Conservation (phyloP, 2,329 filamentous ascomycete genomes). For the Alternaria burnsii region DNA sequence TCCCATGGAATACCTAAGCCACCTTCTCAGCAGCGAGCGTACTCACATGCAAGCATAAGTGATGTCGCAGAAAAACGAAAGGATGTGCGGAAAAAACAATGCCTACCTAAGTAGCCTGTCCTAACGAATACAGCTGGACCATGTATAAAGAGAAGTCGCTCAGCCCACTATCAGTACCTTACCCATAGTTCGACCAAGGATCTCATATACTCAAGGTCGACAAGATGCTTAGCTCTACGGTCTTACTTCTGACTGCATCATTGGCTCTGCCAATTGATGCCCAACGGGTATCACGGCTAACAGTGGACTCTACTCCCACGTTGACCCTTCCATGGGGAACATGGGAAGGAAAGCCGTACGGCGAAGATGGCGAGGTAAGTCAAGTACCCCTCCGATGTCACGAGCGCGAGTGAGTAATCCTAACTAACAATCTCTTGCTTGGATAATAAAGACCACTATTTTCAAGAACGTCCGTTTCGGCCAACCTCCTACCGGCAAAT, state of each 20-base stretch:
- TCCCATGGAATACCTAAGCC: background rate
- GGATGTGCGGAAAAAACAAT: background rate
- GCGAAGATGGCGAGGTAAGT: background rate
- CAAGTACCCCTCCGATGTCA: background rate
- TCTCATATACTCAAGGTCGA: background rate
- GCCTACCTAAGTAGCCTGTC: background rate
- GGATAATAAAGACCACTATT: background rate
- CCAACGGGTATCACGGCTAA: background rate
- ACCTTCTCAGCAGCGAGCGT: accelerated
- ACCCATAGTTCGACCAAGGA: background rate
- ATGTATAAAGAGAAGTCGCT: background rate
- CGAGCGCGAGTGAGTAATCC: background rate
- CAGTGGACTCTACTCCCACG: background rate
- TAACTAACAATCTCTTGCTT: background rate
- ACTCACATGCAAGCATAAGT: background rate
- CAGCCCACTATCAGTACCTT: accelerated
- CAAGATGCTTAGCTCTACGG: background rate
- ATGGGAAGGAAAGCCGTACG: background rate
- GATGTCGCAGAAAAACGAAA: background rate
- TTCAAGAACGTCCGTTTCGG: background rate
- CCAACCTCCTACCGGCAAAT: background rate
- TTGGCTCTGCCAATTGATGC: background rate
- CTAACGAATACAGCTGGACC: too few relatives aligned
- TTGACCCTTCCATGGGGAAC: background rate
- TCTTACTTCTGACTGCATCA: background rate